Base-by-base conservation (phyloP, 106 monocot genomes). In the Apostasia ramifera region DNA sequence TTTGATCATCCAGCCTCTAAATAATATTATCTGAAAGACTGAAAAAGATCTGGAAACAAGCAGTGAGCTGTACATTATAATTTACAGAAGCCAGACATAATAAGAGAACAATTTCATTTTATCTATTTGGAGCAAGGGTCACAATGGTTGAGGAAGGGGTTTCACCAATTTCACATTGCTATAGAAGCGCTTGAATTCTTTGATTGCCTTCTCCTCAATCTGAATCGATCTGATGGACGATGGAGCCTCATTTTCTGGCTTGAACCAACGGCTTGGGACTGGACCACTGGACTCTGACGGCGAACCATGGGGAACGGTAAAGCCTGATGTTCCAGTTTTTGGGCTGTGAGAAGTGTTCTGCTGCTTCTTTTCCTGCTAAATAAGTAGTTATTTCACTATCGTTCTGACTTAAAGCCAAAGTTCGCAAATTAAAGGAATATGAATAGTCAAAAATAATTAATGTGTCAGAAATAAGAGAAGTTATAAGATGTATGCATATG, bases 121-220 rank as follows among this genome's bases (percentile, higher is more conserved):
- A 61, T 11, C 44, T 47, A 71, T 37, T 13, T 11, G 52, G 45
- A 47, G 8, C 4, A 14, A 6, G 26, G 63, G 70, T 73, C 56
- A 80, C 48, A 13, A 77, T 13, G 47, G 67, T 66, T 79, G 63
- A 39, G 77, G 66, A 58, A 87, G 74, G 1, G 83, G 57, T 72
- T 80, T 90, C 44, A 98, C 85, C 41, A 99, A 66, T 69, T 75
- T 99, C 42, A 99, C 98, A 38, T 69, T 88, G 78, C 76, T 90
- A 80, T 99, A 99, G 70, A 84, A 88, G 61, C 87, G 90, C 66
- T 84, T 99, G 71, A 99, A 79, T 51, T 99, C 90, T 72, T 99
- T 92, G 66, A 99, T 93, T 2, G 98, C 98, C 78, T 73, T 85
- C 76, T 98, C 98, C 61, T 99, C 98, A 0, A 93, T 99, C 78